Evolutionary conservation across 176 grass and related monocot genomes (phyloP), one percentile per base, ranked within the genome.

Genomic region (Lolium multiflorum): DNA sequence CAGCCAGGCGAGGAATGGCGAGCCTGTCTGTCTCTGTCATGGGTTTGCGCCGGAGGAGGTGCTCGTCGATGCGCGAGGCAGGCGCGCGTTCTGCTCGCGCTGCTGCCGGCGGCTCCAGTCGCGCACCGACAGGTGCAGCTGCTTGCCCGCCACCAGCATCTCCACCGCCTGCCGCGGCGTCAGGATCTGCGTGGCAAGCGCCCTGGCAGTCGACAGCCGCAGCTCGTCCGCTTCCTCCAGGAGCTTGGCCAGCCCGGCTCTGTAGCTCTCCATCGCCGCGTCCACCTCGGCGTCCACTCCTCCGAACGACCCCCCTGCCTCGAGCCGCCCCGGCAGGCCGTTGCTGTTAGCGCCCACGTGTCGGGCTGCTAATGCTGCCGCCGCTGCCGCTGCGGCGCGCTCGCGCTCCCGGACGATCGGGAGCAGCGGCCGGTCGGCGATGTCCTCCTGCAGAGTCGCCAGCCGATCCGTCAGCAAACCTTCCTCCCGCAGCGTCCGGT

Each of bases 401-500:
- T 71, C 80, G 16, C 78, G 83, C 57, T 41, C 83, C 49, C 78
- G 71, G 35, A 93, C 46, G 67, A 97, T 79, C 4, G 92, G 87
- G 20, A 97, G 82, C n/a, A 97, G 87, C 56, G 95, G 92, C 44
- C 58, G 78, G 87, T 91, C 92, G 22, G 92, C 91, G 79, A 97
- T 10, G 79, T 84, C 83, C 82, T 97, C 95, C 58, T 95, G 92
- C 68, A 93, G 78, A 3, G 79, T 94, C 2, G 95, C 92, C 15
- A 88, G 78, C 2, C 79, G 79, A 0, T 92, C 66, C 5, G 92
- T 73, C 28, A 97, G 85, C 2, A 44, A 44, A 17, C 86, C 65
- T 85, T 97, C 95, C 4, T 87, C 85, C 52, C 16, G 84, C 55
- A 97, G 49, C 4, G 89, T 93, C 31, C 89, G 80, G 22, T 74